These are phyloP conservation scores for Plantago major DNA, from an alignment of 257 asterid species.

Conservation along the genomic window DNA sequence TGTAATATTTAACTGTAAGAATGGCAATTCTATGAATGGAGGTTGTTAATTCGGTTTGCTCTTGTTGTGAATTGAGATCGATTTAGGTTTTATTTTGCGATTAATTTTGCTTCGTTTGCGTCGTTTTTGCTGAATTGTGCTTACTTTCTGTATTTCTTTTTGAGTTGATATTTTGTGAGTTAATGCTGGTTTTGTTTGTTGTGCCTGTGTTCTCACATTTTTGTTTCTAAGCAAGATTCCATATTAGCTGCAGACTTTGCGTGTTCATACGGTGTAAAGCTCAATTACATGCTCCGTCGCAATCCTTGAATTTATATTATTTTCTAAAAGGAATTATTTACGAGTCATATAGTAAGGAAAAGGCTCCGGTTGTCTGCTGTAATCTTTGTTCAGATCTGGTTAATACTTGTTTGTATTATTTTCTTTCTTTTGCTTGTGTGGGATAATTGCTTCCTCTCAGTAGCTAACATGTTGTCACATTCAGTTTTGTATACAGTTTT, in stretches of 20 bases:
- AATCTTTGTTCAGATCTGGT: neutral
- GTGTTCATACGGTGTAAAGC: neutral
- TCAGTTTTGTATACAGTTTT: neutral
- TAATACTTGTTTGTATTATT: too few species aligned
- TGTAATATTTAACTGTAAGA: slow-evolving; percentile 2
- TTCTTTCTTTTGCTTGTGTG: too few species aligned
- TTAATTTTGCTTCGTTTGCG: slow-evolving; percentile 5
- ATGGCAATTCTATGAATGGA: slow-evolving; percentile 20
- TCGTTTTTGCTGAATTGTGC: slow-evolving; percentile 10
- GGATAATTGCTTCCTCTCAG: too few species aligned
- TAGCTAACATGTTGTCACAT: slow-evolving; percentile 1
- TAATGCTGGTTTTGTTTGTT: slow-evolving; percentile 5
- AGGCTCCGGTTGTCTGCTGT: neutral
- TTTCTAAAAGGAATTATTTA: neutral
- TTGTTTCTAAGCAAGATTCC: neutral
- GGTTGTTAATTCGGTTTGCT: slow-evolving; percentile 21
- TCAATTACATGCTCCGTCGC: slow-evolving; percentile 2
- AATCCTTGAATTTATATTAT: slow-evolving; percentile 4
- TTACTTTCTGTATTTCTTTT: slow-evolving; percentile 8
- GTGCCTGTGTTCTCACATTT: slow-evolving; percentile 13
- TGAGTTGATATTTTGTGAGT: neutral
- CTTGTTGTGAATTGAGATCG: neutral
- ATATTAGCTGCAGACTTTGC: slow-evolving; percentile 12
- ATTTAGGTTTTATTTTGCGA: slow-evolving; percentile 9
- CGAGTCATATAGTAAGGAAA: neutral